Evolutionary conservation across 345 rosid species (phyloP).

Genomic region (Corchorus capsularis): DNA sequence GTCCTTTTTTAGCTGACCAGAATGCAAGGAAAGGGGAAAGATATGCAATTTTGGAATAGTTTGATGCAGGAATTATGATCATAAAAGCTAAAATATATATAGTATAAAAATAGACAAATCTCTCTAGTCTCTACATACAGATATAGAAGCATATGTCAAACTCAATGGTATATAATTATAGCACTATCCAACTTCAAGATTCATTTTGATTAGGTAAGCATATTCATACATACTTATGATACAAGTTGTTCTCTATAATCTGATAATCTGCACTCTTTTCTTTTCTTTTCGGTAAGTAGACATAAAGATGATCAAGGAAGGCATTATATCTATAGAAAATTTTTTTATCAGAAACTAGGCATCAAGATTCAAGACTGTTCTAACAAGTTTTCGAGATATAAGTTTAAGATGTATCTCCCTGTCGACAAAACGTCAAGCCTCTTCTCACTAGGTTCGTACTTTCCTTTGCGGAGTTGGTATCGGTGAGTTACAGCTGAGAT

Average conservation of each 20-base stretch:
- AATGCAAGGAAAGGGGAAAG: conserved; percentile 13
- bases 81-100: background rate
- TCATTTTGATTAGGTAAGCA: background rate
- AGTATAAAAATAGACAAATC: background rate
- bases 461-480: conserved; percentile 90
- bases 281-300: background rate
- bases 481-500: conserved; percentile 82
- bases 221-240: background rate
- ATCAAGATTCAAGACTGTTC: conserved; percentile 79
- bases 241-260: background rate
- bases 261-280: background rate
- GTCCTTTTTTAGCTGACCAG: background rate
- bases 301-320: conserved; percentile 13
- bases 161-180: background rate
- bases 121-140: background rate
- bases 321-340: background rate
- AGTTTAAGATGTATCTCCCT: conserved; percentile 74
- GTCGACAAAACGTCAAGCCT: conserved; percentile 84
- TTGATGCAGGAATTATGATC: background rate
- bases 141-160: background rate
- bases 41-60: background rate
- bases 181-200: background rate
- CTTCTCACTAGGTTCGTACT: conserved; percentile 86
- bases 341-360: background rate
- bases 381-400: conserved; percentile 67